Evolutionary conservation across 2,329 filamentous ascomycete species (phyloP).

Genomic region (Alternaria viburni): DNA sequence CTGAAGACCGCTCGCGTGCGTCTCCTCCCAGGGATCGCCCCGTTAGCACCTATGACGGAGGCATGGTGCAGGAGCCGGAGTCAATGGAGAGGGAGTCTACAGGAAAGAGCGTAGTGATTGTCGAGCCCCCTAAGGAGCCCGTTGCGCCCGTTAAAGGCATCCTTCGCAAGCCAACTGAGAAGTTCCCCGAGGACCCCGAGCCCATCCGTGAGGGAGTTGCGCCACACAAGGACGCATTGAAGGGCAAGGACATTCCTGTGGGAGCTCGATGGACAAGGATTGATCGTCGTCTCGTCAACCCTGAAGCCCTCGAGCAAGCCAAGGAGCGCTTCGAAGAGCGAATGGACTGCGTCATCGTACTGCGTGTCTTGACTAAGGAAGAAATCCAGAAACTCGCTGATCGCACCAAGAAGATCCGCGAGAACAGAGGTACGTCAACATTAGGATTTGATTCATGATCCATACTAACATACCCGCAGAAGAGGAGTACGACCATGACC

Average conservation of each 20-base stretch:
- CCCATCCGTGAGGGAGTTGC: slow-evolving; percentile 88
- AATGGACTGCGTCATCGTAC: slow-evolving; percentile 91
- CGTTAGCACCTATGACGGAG: slow-evolving; percentile 34
- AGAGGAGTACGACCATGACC: slow-evolving; percentile 46
- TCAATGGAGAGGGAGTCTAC: slow-evolving; percentile 28
- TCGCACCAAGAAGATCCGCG: slow-evolving; percentile 81
- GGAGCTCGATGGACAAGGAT: slow-evolving; percentile 95
- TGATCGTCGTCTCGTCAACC: slow-evolving; percentile 84
- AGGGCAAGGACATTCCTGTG: slow-evolving; percentile 69
- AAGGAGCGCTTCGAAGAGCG: slow-evolving; percentile 91
- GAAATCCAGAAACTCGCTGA: slow-evolving; percentile 88
- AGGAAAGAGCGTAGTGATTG: slow-evolving; percentile 59
- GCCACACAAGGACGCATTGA: slow-evolving; percentile 86
- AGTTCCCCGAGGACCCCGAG: slow-evolving; percentile 86
- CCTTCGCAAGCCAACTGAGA: slow-evolving; percentile 78
- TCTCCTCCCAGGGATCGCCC: slow-evolving; percentile 35
- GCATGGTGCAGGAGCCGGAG: slow-evolving; percentile 44
- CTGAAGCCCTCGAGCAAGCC: slow-evolving; percentile 82
- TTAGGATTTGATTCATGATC: not conserved
- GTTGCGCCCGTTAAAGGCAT: slow-evolving; percentile 77
- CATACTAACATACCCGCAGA: slow-evolving; percentile 16
- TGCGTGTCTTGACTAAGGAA: slow-evolving; percentile 83
- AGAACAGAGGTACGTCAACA: slow-evolving; percentile 28
- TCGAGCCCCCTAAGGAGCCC: slow-evolving; percentile 73
- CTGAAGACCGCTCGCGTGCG: slow-evolving; percentile 32